Evolutionary conservation across 805 yeast genomes (phyloP), one percentile per base, ranked within the genome.

Genomic region (Candida patagonica): DNA sequence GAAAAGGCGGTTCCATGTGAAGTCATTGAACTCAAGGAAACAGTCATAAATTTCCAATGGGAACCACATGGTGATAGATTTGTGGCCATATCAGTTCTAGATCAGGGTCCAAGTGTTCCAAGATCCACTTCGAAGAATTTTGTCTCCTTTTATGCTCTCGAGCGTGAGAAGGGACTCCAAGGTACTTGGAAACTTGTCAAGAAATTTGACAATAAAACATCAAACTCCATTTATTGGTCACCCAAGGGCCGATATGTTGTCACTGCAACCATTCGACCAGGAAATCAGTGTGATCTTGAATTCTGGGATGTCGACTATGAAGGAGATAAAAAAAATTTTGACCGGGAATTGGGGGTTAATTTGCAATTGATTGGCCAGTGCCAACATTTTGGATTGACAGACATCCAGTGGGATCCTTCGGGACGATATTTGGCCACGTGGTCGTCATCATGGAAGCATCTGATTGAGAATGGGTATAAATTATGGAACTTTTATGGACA

Each of bases 1-100:
- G 98, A 89, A 65, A 84, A 77, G 65, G 94, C 83, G 55, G 76
- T 89, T 51, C 97, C 98, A 24, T 95, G 88, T 45, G 96, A 88
- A 59, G 89, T 86, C 52, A 70, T 92, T 51, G 99, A 92, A 65
- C 72, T 88, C 58, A 85, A 85, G 64, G 96, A 92, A 46, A 79
- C 84, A 42, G 89, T 87, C 31, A 64, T 82, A 40, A 80, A 80
- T 61, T 82, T 92, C 64, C 88, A 85, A 41, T 92, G 97, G 97
- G 98, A 94, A 68, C 96, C 98, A 54, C 75, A 70, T 49, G 80
- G 89, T 26, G 89, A 85, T 59, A 74, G 96, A 60, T 88, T 92
- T 53, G 79, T 82, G 44, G 74, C 81, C 37, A 78, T 89, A 53
- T 76, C 92, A 17, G 71, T 80, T 56, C 62, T 63, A 39, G 65